Conservation (phyloP, 2,329 filamentous ascomycete species). For the Thelonectria discophora region DNA sequence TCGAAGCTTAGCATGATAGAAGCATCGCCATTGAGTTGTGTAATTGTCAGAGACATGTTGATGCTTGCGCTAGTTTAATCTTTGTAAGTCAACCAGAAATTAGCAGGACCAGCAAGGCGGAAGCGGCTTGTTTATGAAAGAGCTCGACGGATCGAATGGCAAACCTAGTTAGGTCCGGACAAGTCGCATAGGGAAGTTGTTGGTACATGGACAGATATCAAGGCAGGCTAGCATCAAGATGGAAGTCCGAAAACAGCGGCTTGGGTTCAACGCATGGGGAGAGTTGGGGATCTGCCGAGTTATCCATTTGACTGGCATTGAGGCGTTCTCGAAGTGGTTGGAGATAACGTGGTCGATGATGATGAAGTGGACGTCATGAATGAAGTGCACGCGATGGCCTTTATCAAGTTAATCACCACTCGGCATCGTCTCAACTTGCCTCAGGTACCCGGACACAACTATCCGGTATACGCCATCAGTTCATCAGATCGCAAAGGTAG, state of each 20-base stretch:
- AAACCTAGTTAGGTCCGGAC: background rate
- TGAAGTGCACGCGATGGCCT: background rate
- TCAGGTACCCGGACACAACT: too few relatives aligned
- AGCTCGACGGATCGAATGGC: background rate
- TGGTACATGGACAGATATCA: conserved; percentile 2
- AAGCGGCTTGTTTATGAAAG: background rate
- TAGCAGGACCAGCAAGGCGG: background rate
- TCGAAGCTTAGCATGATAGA: conserved; percentile 72
- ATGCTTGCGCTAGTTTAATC: background rate
- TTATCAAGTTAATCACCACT: background rate
- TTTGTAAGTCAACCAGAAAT: background rate
- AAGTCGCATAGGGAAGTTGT: background rate
- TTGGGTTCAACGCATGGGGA: conserved; percentile 2
- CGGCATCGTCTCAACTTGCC: background rate
- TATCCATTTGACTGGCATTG: conserved; percentile 8
- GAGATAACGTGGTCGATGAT: background rate
- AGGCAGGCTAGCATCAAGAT: background rate
- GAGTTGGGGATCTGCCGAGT: conserved; percentile 8
- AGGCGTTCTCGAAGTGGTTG: background rate
- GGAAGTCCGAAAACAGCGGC: conserved; percentile 13
- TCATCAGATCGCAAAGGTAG: too few relatives aligned
- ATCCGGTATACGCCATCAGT: too few relatives aligned
- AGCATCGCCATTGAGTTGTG: conserved; percentile 70
- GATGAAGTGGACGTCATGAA: background rate
- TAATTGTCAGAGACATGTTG: conserved; percentile 69